Base-by-base conservation (phyloP, 495 filamentous ascomycete species). In the Hypoxylon crocopeplum region DNA sequence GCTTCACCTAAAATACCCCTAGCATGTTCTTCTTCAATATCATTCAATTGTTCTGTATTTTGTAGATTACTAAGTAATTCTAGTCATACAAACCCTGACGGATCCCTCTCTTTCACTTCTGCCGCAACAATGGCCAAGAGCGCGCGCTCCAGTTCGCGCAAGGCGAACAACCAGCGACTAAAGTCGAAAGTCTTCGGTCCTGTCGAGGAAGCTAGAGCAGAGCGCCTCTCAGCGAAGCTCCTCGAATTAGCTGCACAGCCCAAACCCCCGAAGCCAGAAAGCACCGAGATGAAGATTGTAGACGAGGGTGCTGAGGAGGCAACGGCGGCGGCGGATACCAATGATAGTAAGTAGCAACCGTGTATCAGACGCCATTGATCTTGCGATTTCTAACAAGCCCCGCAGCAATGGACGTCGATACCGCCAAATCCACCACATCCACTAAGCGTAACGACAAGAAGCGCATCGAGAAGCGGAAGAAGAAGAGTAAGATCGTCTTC, bases 181-280 rank as follows among this genome's bases (percentile, higher is more conserved):
- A 91, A 92, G 72, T 77, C 81, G 48, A 86, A 80, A 46, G 84
- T 96, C 54, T 96, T 95, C 70, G 87, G 85, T 0, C 92, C 92
- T 7, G 82, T 86, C 36, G 90, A 91, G 65, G 71, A 79, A 64
- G 92, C 88, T 30, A 82, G 92, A 46, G 86, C 83, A 36, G 85
- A 89, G 70, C 84, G 92, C 62, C 82, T 96, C 12, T 88, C 89
- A 1, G 87, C 88, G 44, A 95, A 91, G 69, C 76, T 96, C 16
- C 77, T 90, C 60, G 88, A 92, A 63, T 70, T 94, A 51, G 87
- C 86, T 8, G 75, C 84, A 12, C 83, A 90, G 67, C 85, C 90
- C 19, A 88, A 85, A 60, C 76, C 80, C 29, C 62, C 70, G 55
- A 54, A 52, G 30, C 50, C 59, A 1, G 64, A 71, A 49, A 16